These are phyloP conservation scores for Domatiomyces catenatus DNA, from an alignment of 2,329 filamentous ascomycete genomes.

Conservation along the genomic window DNA sequence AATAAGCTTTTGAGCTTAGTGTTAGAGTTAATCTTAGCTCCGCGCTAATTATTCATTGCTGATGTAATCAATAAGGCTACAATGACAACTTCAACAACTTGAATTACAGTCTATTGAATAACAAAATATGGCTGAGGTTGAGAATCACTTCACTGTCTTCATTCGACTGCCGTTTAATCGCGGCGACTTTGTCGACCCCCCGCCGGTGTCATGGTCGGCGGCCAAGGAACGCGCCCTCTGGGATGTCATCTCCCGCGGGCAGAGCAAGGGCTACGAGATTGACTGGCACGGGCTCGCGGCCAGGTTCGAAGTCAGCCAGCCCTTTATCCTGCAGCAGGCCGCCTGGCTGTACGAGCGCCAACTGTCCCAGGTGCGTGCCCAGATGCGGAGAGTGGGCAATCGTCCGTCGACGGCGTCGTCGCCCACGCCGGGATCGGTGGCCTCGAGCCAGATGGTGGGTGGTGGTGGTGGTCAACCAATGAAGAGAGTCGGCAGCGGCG, in stretches of 20 bases:
- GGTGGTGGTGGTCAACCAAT: constrained; percentile 20
- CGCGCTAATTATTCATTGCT: no score
- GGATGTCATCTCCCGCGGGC: constrained; percentile 68
- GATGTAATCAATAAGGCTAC: no score
- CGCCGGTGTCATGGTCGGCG: constrained; percentile 74
- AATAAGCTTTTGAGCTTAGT: no score
- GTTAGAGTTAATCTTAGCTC: no score
- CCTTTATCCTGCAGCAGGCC: constrained; percentile 83
- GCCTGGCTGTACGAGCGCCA: constrained; percentile 88
- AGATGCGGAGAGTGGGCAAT: constrained; percentile 55
- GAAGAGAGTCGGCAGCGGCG: constrained; percentile 21
- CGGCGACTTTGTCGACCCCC: constrained; percentile 78
- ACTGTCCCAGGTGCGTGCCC: constrained; percentile 73
- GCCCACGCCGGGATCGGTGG: constrained; percentile 28
- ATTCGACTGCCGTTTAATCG: constrained; percentile 79
- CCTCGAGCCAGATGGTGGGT: constrained; percentile 24
- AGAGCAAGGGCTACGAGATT: constrained; percentile 54
- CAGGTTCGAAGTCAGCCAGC: constrained; percentile 67
- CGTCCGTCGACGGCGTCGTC: constrained; percentile 27
- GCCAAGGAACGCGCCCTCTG: constrained; percentile 77
- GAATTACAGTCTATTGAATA: no score
- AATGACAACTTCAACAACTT: no score
- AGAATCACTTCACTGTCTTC: constrained; percentile 50
- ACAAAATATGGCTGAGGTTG: constrained; percentile 10
- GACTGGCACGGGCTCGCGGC: constrained; percentile 58